Evolutionary conservation across 768 basidiomycete species (phyloP).

Genomic region (Suillus plorans): DNA sequence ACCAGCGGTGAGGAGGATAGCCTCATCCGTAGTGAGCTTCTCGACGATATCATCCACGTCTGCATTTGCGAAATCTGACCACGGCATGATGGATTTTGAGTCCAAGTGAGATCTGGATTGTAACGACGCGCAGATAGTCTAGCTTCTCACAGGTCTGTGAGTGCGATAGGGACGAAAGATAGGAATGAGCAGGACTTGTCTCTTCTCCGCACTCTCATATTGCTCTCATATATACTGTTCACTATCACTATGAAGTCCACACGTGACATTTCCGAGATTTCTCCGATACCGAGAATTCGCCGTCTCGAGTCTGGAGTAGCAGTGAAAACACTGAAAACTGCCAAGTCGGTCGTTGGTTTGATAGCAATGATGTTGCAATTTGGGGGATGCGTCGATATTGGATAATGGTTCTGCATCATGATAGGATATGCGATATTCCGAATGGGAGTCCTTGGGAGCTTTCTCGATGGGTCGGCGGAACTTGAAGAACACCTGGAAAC

Average conservation of each 20-base stretch:
- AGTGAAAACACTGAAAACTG: neutral
- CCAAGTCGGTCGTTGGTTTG: neutral
- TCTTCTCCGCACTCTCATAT: slow-evolving; percentile 7
- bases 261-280: slow-evolving; percentile 18
- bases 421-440: neutral
- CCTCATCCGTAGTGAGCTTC: slow-evolving; percentile 71
- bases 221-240: slow-evolving; percentile 9
- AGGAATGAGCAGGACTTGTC: neutral
- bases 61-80: slow-evolving; percentile 68
- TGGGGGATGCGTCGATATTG: too few relatives aligned
- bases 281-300: slow-evolving; percentile 8
- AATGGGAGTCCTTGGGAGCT: neutral
- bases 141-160: neutral
- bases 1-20: slow-evolving; percentile 69
- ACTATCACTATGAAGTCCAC: neutral
- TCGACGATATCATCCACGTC: slow-evolving; percentile 60
- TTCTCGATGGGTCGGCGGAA: neutral
- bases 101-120: neutral
- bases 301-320: neutral
- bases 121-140: neutral
- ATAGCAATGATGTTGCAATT: neutral
- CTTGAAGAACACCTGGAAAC: neutral
- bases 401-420: neutral
- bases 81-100: slow-evolving; percentile 44
- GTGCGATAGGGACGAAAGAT: slow-evolving; percentile 12